Evolutionary conservation across 306 rosid genomes (phyloP), one percentile per base, ranked within the genome.

Genomic region (Medicago truncatula): DNA sequence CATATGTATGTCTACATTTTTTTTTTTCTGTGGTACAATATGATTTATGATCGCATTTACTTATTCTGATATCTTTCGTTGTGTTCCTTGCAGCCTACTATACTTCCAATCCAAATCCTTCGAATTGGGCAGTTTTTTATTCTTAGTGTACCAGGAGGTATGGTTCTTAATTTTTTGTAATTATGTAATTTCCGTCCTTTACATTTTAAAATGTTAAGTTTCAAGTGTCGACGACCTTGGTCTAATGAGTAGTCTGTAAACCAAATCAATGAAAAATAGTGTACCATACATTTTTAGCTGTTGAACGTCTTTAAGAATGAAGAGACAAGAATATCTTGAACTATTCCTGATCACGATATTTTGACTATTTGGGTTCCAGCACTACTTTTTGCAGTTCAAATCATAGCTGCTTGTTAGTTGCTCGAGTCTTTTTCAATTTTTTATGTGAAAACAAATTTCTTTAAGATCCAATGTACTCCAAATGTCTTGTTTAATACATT

Each of bases 131-230:
- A 90, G 90, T 82, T 95, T 40, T 87, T 87, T 59, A 90, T 95
- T 86, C 96, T 95, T 54, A 87, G 92, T 78, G 98, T 89, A 72
- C 98, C 98, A 21, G 97, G 89, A 92, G 98, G 98, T 95, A 67
- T 66, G 65, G 50, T 38, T 43, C 62, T 56, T 70, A 49, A 41
- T 62, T 65, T 69, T 73, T 25, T 8, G 38, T 38, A 54, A 62
- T 52, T 56, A 9, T 41, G 47, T 10, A 77, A 67, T 72, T 84
- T 72, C 60, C 12, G 36, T 80, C 41, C 21, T 54, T 54, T 50
- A 21, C 40, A 46, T 38, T 40, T 50, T 60, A 73, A 73, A 34
- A 15, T 28, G 14, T 16, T 8, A 50, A 61, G 71, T 76, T 66
- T 59, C 63, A 66, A 53, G 31, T 41, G 73, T 28, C 75, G 8